Base-by-base conservation (phyloP, 495 filamentous ascomycete species). In the Aspergillus taichungensis region DNA sequence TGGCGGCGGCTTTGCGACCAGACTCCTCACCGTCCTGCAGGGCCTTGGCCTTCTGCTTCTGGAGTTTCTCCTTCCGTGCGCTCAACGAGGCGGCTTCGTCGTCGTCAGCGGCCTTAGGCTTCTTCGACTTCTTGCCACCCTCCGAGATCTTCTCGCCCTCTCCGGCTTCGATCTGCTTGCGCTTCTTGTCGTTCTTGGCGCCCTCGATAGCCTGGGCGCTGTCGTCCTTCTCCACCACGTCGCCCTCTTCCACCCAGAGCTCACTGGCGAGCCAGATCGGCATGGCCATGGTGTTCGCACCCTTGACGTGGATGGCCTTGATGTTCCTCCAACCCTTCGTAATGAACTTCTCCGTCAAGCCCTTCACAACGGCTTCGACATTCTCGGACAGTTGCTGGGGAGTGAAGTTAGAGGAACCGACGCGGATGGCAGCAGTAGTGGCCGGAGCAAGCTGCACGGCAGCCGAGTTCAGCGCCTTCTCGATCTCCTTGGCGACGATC, bases 261-360 rank as follows among this genome's bases (percentile, higher is more conserved):
- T 97, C 86, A 55, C 83, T 79, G 7, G 92, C 84, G 56, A 96
- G 70, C 84, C 87, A 98, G 49, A 98, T 80, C 10, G 92, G 92
- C 53, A 98, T 69, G 9, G 90, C 87, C 47, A 78, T 84, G 8
- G 88, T 94, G 52, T 83, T 78, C 8, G 86, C 81, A 6, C 85
- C 84, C 73, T 97, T 98, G 66, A 98, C 72, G 67, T 95, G 88
- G 37, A 97, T 61, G 38, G 76, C 75, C 63, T 82, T 80, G 40
- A 97, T 77, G 57, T 86, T 88, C 48, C 77, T 76, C 89, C 89
- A 96, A 45, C 86, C 80, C 53, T 87, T 80, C 5, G 88, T 75
- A 5, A 97, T 75, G 45, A 82, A 85, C 62, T 85, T 87, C 31
- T 85, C 79, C 3, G 83, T 78, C 54, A 96, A 49, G 4, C 73